Percentiles rank a stretch among this genome's conserved stretches.
These are phyloP conservation scores for Alisma plantagoaquatica DNA, from an alignment of 106 monocot species.

Conservation along the genomic window DNA sequence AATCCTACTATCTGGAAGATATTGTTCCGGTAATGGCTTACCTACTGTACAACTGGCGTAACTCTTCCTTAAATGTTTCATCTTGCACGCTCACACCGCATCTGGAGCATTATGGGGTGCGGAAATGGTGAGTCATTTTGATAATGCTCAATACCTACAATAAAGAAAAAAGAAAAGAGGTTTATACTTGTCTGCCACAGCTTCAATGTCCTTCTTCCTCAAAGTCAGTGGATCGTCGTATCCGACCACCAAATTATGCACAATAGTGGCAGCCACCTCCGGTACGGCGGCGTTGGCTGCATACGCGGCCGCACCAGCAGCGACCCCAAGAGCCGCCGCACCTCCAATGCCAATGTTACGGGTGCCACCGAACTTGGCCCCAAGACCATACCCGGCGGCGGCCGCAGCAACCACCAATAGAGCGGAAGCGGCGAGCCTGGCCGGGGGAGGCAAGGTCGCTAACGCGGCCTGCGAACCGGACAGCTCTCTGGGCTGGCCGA, in stretches of 20 bases:
- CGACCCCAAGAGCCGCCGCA: constrained; percentile 56
- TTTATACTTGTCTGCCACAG: constrained; percentile 42
- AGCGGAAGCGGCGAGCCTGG: constrained; percentile 38
- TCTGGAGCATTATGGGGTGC: constrained; percentile 31
- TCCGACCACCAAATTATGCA: constrained; percentile 70
- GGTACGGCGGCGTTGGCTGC: constrained; percentile 53
- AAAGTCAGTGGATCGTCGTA: constrained; percentile 55
- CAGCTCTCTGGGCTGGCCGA: constrained; percentile 48
- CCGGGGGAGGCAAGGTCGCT: constrained; percentile 49
- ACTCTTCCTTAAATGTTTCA: constrained; percentile 13
- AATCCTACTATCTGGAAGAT: no score
- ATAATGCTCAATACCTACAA: background rate
- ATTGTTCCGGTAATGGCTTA: no score
- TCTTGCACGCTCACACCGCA: constrained; percentile 65
- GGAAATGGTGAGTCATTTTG: no score
- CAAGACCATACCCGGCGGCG: constrained; percentile 62
- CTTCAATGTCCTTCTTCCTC: constrained; percentile 58
- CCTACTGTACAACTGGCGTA: constrained; percentile 30
- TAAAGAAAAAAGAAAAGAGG: background rate
- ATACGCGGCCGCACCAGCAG: constrained; percentile 38
- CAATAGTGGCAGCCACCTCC: constrained; percentile 60
- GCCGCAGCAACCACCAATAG: constrained; percentile 48
- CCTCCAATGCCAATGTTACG: constrained; percentile 35
- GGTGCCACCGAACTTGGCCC: constrained; percentile 34
- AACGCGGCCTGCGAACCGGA: constrained; percentile 41